Evolutionary conservation across 2,329 filamentous ascomycete species (phyloP).

Genomic region (Arthrobotrys megalospora): DNA sequence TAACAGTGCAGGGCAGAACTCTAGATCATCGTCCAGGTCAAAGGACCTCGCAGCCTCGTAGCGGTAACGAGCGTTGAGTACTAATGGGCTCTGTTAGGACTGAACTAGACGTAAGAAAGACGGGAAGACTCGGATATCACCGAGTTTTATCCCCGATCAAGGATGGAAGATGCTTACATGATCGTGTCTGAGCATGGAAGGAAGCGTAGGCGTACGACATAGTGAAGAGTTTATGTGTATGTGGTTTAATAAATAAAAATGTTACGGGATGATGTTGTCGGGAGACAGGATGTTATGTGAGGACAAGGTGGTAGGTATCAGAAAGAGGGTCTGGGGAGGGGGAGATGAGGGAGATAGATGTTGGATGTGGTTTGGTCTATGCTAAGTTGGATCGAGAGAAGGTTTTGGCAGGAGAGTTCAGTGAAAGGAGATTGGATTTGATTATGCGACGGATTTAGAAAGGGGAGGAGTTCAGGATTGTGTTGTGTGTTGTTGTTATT

Average conservation of each 20-base stretch:
- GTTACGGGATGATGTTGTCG: constrained; percentile 21
- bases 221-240: constrained; percentile 28
- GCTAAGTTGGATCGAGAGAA: constrained; percentile 55
- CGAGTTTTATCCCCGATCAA: constrained; percentile 45
- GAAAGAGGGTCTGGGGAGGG: constrained; percentile 25
- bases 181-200: constrained; percentile 61
- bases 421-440: constrained; percentile 56
- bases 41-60: constrained; percentile 95
- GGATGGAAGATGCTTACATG: constrained; percentile 62
- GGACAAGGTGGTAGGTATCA: constrained; percentile 23
- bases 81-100: constrained; percentile 80
- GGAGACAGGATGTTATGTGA: constrained; percentile 4
- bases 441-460: constrained; percentile 59
- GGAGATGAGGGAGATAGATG: constrained; percentile 41
- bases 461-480: constrained; percentile 39
- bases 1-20: constrained; percentile 93
- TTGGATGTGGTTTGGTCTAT: constrained; percentile 16
- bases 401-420: constrained; percentile 63
- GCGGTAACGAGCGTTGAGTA: constrained; percentile 84
- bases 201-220: constrained; percentile 64
- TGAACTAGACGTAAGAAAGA: constrained; percentile 72
- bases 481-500: constrained; percentile 32
- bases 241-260: constrained; percentile 6
- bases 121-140: constrained; percentile 61
- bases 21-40: constrained; percentile 93